Evolutionary conservation across 2,329 filamentous ascomycete genomes (phyloP), one percentile per base, ranked within the genome.

Genomic region (Cordyceps cicadae): DNA sequence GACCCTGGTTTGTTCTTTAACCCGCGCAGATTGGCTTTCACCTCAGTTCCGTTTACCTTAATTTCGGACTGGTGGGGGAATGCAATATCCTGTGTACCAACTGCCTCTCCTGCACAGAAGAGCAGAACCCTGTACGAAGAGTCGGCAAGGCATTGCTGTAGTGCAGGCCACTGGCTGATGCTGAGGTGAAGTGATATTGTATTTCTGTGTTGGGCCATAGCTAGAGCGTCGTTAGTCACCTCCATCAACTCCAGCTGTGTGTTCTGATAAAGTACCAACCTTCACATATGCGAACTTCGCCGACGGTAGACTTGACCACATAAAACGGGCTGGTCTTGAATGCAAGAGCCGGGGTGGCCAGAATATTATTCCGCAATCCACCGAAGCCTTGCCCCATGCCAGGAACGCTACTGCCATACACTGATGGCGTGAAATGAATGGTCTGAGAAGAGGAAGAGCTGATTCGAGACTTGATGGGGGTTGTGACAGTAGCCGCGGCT

Each of bases 1-100:
- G 94, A 95, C 24, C 94, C 94, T 7, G 93, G 90, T 72, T 94
- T 96, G 72, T 96, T 97, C 75, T 99, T 99, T 63, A 99, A 75
- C 5, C 94, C 94, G 66, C 94, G 89, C 66, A 96, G 81, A 71
- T 97, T 99, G n/a, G 89, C 88, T 73, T 93, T 94, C 66, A 97
- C 82, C 61, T 97, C 91, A 39, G 88, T 88, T 11, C 86, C 82
- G 67, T 99, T 99, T 60, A 96, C 85, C 70, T 92, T 93, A 61
- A 99, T 81, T 71, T 99, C 94, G 37, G 94, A 89, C 74, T 97
- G 92, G 67, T 93, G 86, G 1, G 94, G 94, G 66, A 99, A 99
- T 0, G 90, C 78, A 59, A 99, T 86, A 63, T 97, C 91, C 55
- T 90, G 89, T 3, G 77, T 72, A 17, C 82, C 84, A 15, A 80